These are phyloP conservation scores for Penicillium canescens DNA, from an alignment of 495 filamentous ascomycete genomes.

Conservation along the genomic window DNA sequence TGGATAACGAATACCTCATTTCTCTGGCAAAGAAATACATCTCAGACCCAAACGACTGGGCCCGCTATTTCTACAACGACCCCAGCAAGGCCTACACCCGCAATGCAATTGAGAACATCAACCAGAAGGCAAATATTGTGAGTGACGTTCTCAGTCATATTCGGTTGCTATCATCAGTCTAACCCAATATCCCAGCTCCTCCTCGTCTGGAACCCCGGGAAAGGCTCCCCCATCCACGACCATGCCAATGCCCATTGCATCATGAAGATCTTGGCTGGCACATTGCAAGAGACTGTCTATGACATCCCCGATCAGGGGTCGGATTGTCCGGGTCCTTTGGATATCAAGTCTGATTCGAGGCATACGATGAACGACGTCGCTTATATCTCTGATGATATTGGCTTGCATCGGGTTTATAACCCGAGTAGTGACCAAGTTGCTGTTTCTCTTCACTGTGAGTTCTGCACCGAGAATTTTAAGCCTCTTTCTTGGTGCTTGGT, in stretches of 20 bases:
- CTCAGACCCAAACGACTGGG: conserved; percentile 36
- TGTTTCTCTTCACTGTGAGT: conserved; percentile 78
- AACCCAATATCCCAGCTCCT: conserved; percentile 56
- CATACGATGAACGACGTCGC: conserved; percentile 60
- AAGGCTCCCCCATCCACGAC: conserved; percentile 80
- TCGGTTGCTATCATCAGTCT: neutral
- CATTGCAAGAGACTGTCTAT: conserved; percentile 74
- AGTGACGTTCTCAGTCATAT: neutral
- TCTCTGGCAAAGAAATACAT: conserved; percentile 32
- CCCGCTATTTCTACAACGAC: conserved; percentile 34
- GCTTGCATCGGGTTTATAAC: conserved; percentile 80
- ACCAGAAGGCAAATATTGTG: conserved; percentile 37
- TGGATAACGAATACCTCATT: conserved; percentile 30
- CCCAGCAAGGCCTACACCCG: conserved; percentile 40
- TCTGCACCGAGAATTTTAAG: neutral
- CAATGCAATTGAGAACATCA: conserved; percentile 40
- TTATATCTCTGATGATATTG: conserved; percentile 80
- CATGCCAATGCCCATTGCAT: conserved; percentile 79
- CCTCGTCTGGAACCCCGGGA: conserved; percentile 85
- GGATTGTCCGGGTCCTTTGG: conserved; percentile 16
- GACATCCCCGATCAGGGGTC: conserved; percentile 54
- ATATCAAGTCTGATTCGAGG: conserved; percentile 27
- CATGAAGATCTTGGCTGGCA: conserved; percentile 56
- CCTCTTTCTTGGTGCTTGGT: neutral
- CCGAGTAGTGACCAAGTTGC: conserved; percentile 65